These are phyloP conservation scores for Candida montana DNA, from an alignment of 805 yeast species.

Conservation along the genomic window DNA sequence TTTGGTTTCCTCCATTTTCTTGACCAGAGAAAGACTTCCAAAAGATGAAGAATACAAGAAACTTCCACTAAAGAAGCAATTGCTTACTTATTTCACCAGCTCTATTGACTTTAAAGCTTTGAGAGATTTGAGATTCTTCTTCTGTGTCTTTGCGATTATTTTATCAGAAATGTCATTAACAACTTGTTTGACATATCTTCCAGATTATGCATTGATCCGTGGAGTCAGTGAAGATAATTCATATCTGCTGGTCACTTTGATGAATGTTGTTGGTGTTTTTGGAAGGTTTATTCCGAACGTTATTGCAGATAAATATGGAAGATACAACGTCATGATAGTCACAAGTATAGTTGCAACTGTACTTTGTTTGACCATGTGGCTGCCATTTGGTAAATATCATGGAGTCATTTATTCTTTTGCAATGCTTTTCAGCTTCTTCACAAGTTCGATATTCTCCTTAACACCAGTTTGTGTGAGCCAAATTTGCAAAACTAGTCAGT, in stretches of 20 bases:
- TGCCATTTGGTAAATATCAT: slow-evolving; percentile 30
- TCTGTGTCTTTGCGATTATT: slow-evolving; percentile 37
- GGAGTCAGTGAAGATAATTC: slow-evolving; percentile 27
- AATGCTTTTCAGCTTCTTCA: slow-evolving; percentile 43
- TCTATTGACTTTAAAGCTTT: slow-evolving; percentile 34
- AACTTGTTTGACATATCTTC: slow-evolving; percentile 41
- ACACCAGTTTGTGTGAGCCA: slow-evolving; percentile 46
- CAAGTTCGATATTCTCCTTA: slow-evolving; percentile 39
- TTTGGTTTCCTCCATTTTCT: slow-evolving; percentile 28
- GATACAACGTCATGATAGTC: slow-evolving; percentile 40
- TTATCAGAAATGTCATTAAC: slow-evolving; percentile 43
- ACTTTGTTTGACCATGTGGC: slow-evolving; percentile 32
- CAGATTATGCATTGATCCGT: slow-evolving; percentile 36
- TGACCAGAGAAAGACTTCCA: slow-evolving; percentile 40
- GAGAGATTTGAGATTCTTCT: slow-evolving; percentile 39
- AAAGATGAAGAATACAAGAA: slow-evolving; percentile 26
- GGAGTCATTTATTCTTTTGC: slow-evolving; percentile 33
- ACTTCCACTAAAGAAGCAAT: slow-evolving; percentile 23
- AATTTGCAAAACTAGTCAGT: slow-evolving; percentile 44
- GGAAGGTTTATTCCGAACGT: slow-evolving; percentile 31
- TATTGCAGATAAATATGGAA: slow-evolving; percentile 36
- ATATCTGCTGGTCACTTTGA: slow-evolving; percentile 37
- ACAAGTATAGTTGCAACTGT: slow-evolving; percentile 29
- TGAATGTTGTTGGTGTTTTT: slow-evolving; percentile 29
- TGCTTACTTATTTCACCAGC: slow-evolving; percentile 14